These are phyloP conservation scores for Aureobasidium sp. DNA, from an alignment of 2,329 filamentous ascomycete genomes.

Conservation along the genomic window DNA sequence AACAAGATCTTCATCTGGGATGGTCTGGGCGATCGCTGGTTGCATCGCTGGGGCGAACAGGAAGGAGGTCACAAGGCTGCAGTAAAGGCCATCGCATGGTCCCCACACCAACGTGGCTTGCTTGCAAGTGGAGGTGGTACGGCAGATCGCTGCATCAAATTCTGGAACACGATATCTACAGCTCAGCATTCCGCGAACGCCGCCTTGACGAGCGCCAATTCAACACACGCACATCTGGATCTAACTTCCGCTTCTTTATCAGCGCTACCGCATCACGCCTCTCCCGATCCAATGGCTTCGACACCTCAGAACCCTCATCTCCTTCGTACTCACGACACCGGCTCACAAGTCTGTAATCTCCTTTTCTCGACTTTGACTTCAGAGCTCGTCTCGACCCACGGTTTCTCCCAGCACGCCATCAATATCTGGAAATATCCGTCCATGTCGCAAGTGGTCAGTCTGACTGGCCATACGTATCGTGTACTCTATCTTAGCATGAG, in stretches of 20 bases:
- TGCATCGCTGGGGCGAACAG: conserved; percentile 92
- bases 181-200: conserved; percentile 32
- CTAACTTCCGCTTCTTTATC: conserved; percentile 17
- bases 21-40: conserved; percentile 80
- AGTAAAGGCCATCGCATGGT: conserved; percentile 97
- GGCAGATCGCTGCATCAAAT: conserved; percentile 91
- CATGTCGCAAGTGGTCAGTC: conserved; percentile 91
- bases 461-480: conserved; percentile 94
- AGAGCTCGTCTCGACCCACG: conserved; percentile 94
- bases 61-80: conserved; percentile 92
- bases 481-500: conserved; percentile 97
- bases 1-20: conserved; percentile 99
- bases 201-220: conserved; percentile 19
- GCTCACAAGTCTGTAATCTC: conserved; percentile 97
- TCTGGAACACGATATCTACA: conserved; percentile 71
- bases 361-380: conserved; percentile 97
- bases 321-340: conserved; percentile 82
- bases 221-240: conserved; percentile 12
- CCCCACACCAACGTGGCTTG: conserved; percentile 85
- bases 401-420: conserved; percentile 97
- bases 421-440: conserved; percentile 99
- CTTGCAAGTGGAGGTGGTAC: conserved; percentile 95
- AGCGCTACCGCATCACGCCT: conserved; percentile 20
- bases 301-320: conserved; percentile 38
- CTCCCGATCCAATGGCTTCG: conserved; percentile 24